phyloP scores from a whole-genome alignment of 495 filamentous ascomycete species.

The Penicillium steckii region DNA sequence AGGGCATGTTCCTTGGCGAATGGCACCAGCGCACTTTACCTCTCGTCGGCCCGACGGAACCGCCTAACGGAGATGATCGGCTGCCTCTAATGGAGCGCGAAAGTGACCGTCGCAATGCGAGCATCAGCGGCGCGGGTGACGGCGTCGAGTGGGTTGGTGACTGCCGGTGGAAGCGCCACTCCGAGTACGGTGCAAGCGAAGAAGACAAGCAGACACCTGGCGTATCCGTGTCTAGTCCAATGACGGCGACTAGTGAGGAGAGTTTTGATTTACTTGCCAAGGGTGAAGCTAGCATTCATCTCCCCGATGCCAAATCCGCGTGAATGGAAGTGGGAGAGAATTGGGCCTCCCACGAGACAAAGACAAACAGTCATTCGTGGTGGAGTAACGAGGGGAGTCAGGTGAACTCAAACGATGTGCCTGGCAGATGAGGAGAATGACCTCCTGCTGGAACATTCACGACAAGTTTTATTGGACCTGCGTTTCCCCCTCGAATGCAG shows the following conservation, averaged over 20 bases:
- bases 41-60: slow-evolving; percentile 19
- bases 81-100: slow-evolving; percentile 50
- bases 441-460: slow-evolving; percentile 18
- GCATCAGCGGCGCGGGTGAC: slow-evolving; percentile 40
- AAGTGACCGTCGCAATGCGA: slow-evolving; percentile 27
- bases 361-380: neutral
- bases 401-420: slow-evolving; percentile 3
- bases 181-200: slow-evolving; percentile 3
- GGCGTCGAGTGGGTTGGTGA: slow-evolving; percentile 58
- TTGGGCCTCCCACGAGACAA: slow-evolving; percentile 4
- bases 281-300: slow-evolving; percentile 47
- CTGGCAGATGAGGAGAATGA: neutral
- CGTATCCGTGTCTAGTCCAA: slow-evolving; percentile 27
- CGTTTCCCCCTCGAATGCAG: slow-evolving; percentile 7
- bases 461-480: slow-evolving; percentile 4
- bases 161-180: slow-evolving; percentile 27
- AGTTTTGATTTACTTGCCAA: slow-evolving; percentile 58
- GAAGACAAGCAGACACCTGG: slow-evolving; percentile 19
- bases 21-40: slow-evolving; percentile 82
- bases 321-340: slow-evolving; percentile 2
- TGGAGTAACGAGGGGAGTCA: slow-evolving; percentile 9
- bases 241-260: slow-evolving; percentile 54
- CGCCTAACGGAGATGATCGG: slow-evolving; percentile 2
- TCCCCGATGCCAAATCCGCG: slow-evolving; percentile 28
- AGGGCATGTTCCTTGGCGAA: slow-evolving; percentile 88